phyloP scores from a whole-genome alignment of 495 filamentous ascomycete genomes.

The Neurospora sublineolata region DNA sequence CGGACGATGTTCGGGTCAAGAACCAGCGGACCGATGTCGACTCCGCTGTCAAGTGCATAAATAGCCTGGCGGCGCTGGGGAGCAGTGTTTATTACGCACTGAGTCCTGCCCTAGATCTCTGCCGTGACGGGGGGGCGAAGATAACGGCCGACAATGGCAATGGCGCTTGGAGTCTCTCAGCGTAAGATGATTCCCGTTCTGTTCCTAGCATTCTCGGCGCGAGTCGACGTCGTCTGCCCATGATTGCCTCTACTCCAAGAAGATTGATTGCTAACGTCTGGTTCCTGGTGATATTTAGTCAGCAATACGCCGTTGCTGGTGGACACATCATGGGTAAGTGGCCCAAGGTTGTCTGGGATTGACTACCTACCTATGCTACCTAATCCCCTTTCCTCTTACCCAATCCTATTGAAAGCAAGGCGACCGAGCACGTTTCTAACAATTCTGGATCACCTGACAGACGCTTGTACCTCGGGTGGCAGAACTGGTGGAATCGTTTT shows the following conservation, averaged over 20 bases:
- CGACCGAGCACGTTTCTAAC: background rate
- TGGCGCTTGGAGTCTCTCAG: too few relatives aligned
- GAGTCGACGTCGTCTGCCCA: background rate
- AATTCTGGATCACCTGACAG: background rate
- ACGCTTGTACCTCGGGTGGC: background rate
- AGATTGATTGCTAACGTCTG: background rate
- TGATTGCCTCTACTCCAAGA: background rate
- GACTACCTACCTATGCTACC: background rate
- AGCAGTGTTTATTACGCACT: too few relatives aligned
- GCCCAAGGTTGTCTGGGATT: background rate
- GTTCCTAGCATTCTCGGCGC: background rate
- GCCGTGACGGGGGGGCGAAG: background rate
- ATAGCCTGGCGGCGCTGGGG: background rate
- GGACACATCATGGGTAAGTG: background rate
- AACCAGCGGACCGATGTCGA: background rate
- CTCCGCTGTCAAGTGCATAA: background rate
- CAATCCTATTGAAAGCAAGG: background rate
- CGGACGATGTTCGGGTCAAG: background rate
- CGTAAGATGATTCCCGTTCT: background rate
- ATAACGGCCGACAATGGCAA: too few relatives aligned
- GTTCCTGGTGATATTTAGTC: background rate
- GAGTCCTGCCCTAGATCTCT: too few relatives aligned
- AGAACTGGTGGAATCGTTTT: accelerated
- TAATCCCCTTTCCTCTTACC: background rate
- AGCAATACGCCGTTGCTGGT: background rate